A percentile compares a stretch with the other conserved stretches of the same genome.
Conservation (phyloP, 305 asterid genomes). For the Fraxinus xanthoxyloides region DNA sequence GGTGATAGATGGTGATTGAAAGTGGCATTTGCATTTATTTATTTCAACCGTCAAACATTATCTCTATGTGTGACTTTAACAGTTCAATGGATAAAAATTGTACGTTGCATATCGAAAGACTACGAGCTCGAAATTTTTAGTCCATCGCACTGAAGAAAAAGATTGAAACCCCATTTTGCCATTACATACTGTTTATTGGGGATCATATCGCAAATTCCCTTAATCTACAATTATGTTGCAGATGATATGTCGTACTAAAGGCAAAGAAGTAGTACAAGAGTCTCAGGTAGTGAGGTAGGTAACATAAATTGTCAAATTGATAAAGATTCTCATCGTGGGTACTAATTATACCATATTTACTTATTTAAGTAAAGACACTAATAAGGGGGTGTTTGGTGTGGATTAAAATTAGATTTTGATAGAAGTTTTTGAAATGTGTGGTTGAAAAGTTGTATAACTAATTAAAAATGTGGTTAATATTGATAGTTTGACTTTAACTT, state of each 20-base stretch:
- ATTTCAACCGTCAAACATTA: background rate
- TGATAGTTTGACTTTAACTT: too few relatives aligned
- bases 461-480: too few relatives aligned
- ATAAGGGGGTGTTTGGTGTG: too few relatives aligned
- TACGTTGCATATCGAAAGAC: background rate
- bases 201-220: background rate
- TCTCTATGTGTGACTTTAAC: background rate
- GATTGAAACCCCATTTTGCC: background rate
- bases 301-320: background rate
- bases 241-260: background rate
- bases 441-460: too few relatives aligned
- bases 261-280: background rate
- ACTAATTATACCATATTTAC: background rate
- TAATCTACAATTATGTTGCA: background rate
- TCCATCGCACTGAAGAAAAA: background rate
- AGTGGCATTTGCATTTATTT: background rate
- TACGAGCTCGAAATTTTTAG: background rate
- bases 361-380: background rate
- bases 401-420: too few relatives aligned
- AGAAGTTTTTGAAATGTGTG: too few relatives aligned
- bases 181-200: background rate
- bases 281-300: too few relatives aligned
- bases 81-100: background rate
- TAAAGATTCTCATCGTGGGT: background rate
- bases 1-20: background rate